Evolutionary conservation across 2,329 filamentous ascomycete species (phyloP), one percentile per base, ranked within the genome.

Genomic region (Cadophora sp.): DNA sequence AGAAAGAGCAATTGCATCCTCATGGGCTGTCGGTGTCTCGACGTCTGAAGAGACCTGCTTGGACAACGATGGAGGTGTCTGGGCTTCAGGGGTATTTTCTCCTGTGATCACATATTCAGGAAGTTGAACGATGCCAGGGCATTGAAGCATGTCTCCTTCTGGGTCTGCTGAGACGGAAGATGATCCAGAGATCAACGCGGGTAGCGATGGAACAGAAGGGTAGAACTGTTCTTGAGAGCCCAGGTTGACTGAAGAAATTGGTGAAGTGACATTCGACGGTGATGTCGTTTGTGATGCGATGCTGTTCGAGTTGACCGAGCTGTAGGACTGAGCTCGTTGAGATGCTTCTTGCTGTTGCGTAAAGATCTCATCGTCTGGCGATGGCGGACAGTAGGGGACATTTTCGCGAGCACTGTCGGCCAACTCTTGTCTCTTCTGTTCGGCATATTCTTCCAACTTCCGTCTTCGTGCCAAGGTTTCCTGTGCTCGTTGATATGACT

Each of bases 101-200:
- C 69, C 65, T 16, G 68, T 72, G 22, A 72, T 69, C 12, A 66
- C 67, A 22, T 69, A 59, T 24, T 75, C 69, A 4, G 69, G 75
- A 81, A 83, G 76, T 86, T 87, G 19, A 72, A 76, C 62, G 84
- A 73, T 3, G 82, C 85, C 37, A 11, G 85, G 85, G 26, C 79
- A 81, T 64, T 83, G 79, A 3, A 89, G 79, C 48, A 89, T 86
- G 60, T 90, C 88, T 1, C 84, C 86, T 70, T 91, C 88, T 26
- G 85, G 80, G 72, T 90, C 88, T 0, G 86, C 87, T 16, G 87
- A 90, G 11, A 90, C 83, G 2, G 88, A 91, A 74, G 87, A 89
- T 9, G 87, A 86, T 12, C 88, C 86, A 66, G 88, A 90, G 12
- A 90, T 81, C 8, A 90, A 79, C 7, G 88, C 87, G 12, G 88